Conservation (phyloP, 1,139 yeast species). For the Saccharomyces uvarum region DNA sequence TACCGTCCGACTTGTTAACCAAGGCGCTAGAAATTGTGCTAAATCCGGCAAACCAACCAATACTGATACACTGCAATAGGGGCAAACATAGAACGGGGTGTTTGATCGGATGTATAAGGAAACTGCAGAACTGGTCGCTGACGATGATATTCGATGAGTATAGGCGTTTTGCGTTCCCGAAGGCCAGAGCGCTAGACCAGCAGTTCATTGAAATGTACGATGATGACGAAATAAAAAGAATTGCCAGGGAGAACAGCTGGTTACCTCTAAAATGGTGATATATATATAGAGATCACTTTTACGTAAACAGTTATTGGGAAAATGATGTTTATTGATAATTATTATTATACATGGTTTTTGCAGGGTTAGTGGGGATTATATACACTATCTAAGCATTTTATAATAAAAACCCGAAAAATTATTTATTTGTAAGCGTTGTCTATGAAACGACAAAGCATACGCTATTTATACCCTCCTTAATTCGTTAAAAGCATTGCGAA, state of each 20-base stretch:
- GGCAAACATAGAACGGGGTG: constrained; percentile 98
- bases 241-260: constrained; percentile 48
- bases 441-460: not conserved
- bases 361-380: not conserved
- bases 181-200: constrained; percentile 89
- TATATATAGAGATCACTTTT: not conserved
- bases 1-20: constrained; percentile 69
- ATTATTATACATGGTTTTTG: not conserved
- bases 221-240: constrained; percentile 48
- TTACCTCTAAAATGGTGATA: constrained; percentile 60
- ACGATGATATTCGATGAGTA: constrained; percentile 93
- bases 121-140: constrained; percentile 85
- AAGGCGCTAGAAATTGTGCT: constrained; percentile 75
- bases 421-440: not conserved
- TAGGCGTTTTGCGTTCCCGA: constrained; percentile 87
- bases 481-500: constrained; percentile 1
- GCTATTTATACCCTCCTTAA: not conserved
- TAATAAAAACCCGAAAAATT: not conserved
- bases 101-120: constrained; percentile 80
- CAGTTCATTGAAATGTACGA: constrained; percentile 88
- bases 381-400: not conserved
- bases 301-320: not conserved
- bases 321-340: constrained; percentile 1
- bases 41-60: constrained; percentile 81
- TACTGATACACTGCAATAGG: constrained; percentile 86